A percentile compares a stretch with the other conserved stretches of the same genome.
phyloP scores from a whole-genome alignment of 768 basidiomycete genomes.

The Podaxis mareebaensis region DNA sequence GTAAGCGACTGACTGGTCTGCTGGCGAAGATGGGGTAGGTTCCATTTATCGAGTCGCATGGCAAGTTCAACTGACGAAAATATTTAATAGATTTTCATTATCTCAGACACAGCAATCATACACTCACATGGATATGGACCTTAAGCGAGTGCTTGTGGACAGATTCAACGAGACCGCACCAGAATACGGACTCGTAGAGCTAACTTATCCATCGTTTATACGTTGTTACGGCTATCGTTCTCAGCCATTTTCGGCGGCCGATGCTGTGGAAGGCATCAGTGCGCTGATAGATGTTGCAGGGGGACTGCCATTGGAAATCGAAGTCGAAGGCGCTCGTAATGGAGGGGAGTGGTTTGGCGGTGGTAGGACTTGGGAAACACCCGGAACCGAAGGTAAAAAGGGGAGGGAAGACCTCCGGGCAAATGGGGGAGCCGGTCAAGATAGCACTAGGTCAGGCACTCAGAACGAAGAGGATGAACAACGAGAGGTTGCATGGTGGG shows the following conservation, averaged over 20 bases:
- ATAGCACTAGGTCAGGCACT: constrained; percentile 13
- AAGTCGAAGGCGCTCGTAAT: constrained; percentile 82
- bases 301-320: constrained; percentile 89
- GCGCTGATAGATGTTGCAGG: constrained; percentile 90
- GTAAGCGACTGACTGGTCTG: constrained; percentile 85
- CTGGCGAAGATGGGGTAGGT: constrained; percentile 97
- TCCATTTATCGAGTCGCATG: constrained; percentile 13
- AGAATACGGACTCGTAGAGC: constrained; percentile 92
- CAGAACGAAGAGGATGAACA: constrained; percentile 32
- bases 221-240: constrained; percentile 89
- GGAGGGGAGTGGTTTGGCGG: constrained; percentile 98
- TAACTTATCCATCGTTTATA: constrained; percentile 91
- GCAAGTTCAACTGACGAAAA: background rate
- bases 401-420: constrained; percentile 33
- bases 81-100: constrained; percentile 75
- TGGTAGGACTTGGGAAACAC: constrained; percentile 73
- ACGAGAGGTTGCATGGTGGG: constrained; percentile 68
- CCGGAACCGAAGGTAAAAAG: constrained; percentile 33
- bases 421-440: constrained; percentile 11
- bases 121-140: constrained; percentile 94
- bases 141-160: constrained; percentile 76
- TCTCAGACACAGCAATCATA: constrained; percentile 93
- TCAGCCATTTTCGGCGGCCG: constrained; percentile 87
- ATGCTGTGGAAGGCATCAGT: constrained; percentile 87
- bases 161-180: constrained; percentile 91